A percentile compares a stretch with the other conserved stretches of the same genome.
phyloP scores from a whole-genome alignment of 2,329 filamentous ascomycete genomes.

The Xenoacremonium recifei region DNA sequence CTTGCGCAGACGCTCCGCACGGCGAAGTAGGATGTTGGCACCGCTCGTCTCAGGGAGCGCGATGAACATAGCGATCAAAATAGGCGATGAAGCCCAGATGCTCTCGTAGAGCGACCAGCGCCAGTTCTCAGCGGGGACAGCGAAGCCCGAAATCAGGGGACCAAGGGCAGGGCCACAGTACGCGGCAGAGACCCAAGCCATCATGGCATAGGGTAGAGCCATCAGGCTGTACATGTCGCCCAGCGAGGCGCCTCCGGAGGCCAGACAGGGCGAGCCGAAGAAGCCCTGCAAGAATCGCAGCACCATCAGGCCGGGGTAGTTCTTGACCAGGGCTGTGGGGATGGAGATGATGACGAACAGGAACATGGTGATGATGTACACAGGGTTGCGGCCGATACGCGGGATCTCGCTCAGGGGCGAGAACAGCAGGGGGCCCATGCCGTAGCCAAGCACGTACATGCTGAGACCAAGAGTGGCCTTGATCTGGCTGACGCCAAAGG shows the following conservation, averaged over 20 bases:
- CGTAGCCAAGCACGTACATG: constrained; percentile 63
- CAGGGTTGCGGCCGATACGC: constrained; percentile 62
- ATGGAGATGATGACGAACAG: constrained; percentile 67
- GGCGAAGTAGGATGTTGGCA: constrained; percentile 58
- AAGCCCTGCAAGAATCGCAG: constrained; percentile 65
- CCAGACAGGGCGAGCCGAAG: constrained; percentile 64
- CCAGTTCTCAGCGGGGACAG: constrained; percentile 57
- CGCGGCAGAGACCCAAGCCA: constrained; percentile 56
- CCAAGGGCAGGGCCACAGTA: constrained; percentile 56
- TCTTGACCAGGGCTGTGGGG: constrained; percentile 60
- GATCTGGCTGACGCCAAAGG: constrained; percentile 51
- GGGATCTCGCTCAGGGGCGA: constrained; percentile 68
- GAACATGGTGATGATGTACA: constrained; percentile 66
- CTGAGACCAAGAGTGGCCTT: constrained; percentile 57
- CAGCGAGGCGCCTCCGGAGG: constrained; percentile 54
- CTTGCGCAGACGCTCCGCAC: constrained; percentile 60
- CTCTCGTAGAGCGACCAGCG: constrained; percentile 66
- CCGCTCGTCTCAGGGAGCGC: constrained; percentile 63
- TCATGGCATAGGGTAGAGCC: constrained; percentile 56
- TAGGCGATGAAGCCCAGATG: constrained; percentile 57
- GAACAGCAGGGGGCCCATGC: constrained; percentile 63
- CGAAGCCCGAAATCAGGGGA: constrained; percentile 59
- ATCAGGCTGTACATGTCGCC: constrained; percentile 54
- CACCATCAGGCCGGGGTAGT: constrained; percentile 63
- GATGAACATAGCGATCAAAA: constrained; percentile 60